Evolutionary conservation across 768 basidiomycete genomes (phyloP).

Genomic region (Hypholoma fasciculare): DNA sequence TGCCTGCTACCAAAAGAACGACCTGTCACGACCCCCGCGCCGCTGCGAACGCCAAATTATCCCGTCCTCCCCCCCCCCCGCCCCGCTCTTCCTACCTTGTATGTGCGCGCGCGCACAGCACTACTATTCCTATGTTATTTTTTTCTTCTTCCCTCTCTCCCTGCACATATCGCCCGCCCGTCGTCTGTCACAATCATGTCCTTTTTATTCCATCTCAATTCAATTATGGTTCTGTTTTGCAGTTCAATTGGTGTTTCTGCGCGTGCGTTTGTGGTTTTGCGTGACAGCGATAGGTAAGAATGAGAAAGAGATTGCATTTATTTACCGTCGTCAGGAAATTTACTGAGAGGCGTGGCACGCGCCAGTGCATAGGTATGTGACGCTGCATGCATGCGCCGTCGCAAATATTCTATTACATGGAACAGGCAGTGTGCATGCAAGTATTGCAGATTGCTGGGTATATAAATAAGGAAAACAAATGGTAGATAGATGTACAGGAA

Average conservation of each 20-base stretch:
- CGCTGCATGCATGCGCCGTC: no score
- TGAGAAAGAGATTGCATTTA: no score
- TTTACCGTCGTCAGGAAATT: no score
- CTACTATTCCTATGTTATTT: constrained; percentile 27
- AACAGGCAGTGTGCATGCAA: background rate
- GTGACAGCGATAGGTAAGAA: no score
- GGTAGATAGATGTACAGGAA: background rate
- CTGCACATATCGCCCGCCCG: constrained; percentile 23
- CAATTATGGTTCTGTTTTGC: constrained; percentile 32
- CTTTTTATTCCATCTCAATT: constrained; percentile 48
- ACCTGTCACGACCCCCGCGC: constrained; percentile 18
- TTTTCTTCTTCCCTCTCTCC: constrained; percentile 39
- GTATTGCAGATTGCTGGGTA: background rate
- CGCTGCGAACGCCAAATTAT: constrained; percentile 4
- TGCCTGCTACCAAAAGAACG: constrained; percentile 5
- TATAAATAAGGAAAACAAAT: background rate
- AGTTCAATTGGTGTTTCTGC: no score
- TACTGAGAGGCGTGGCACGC: no score
- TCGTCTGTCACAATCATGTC: constrained; percentile 31
- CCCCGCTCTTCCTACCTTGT: constrained; percentile 11
- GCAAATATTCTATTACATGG: background rate
- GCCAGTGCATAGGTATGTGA: no score
- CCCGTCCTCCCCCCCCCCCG: no score
- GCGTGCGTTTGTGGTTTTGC: no score
- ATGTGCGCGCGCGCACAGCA: constrained; percentile 20